Evolutionary conservation across 768 basidiomycete genomes (phyloP), one percentile per base, ranked within the genome.

Genomic region (Phanerochaete sordida): DNA sequence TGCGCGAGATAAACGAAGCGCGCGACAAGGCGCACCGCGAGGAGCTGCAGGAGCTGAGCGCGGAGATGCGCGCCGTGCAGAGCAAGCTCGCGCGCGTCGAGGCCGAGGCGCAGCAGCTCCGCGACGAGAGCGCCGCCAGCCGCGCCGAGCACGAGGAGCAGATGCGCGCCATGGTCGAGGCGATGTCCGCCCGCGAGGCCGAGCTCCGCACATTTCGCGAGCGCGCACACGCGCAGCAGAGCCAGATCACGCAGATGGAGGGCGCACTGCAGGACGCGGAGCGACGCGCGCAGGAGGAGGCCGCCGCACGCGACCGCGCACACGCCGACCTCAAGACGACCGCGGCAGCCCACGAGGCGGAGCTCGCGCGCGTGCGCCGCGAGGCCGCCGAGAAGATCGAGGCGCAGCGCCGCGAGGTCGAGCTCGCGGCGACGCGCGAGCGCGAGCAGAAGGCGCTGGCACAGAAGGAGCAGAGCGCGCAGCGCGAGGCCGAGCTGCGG

Each of bases 71-170:
- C 27, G 62, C 39, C 21, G 58, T 59, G 1, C 58, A 45, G 23
- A 39, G 48, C 23, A 54, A 63, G 49, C 55, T 63, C 27, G 59
- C 56, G 51, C 58, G 47, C 39, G 37, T 54, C 27, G 55, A 59
- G 51, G 26, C 11, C 21, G 57, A 64, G 48, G 51, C 51, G 30
- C 50, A 48, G 23, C 30, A 47, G 24, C 30, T 66, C n/a, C 54
- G 48, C 73, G 55, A 80, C 66, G 0, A 76, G 74, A 15, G 67
- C 65, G 1, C 79, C 77, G 6, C 75, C 77, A 12, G 73, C 67
- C 16, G 78, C 74, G 33, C 75, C 66, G 39, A 74, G 64, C 54
- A 58, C 39, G 57, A 62, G 28, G 60, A 62, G 53, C 19, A 57
- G 52, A 47, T 57, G 43, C 47, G 45, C 49, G 35, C 33, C 47